phyloP scores from a whole-genome alignment of 768 basidiomycete genomes.

The Clavaria fumosa region DNA sequence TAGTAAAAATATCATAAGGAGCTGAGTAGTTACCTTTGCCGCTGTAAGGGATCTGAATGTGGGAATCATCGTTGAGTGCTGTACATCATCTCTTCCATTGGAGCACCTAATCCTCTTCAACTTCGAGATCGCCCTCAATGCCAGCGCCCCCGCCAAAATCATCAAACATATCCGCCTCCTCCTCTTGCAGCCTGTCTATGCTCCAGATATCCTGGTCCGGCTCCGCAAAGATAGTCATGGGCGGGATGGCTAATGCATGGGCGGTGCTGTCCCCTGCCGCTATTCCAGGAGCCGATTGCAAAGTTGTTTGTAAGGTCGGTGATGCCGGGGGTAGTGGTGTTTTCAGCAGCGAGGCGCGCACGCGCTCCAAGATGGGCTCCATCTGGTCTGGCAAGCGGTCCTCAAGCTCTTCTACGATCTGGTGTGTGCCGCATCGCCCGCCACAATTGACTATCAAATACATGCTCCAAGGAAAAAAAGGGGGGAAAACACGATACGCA shows the following conservation, averaged over 20 bases:
- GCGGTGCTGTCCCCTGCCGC: too few relatives aligned
- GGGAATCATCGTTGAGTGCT: too few relatives aligned
- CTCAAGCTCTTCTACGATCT: slow-evolving; percentile 90
- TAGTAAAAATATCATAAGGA: too few relatives aligned
- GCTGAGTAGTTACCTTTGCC: too few relatives aligned
- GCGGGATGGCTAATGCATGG: background rate
- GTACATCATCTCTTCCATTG: too few relatives aligned
- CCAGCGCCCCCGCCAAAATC: slow-evolving; percentile 52
- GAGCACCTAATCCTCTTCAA: slow-evolving; percentile 36
- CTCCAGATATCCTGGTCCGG: slow-evolving; percentile 15
- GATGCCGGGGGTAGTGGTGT: slow-evolving; percentile 2
- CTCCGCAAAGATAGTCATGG: slow-evolving; percentile 14
- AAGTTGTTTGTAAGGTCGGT: too few relatives aligned
- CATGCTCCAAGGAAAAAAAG: background rate
- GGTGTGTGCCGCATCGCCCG: too few relatives aligned
- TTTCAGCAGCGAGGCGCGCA: slow-evolving; percentile 28
- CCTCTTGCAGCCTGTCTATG: slow-evolving; percentile 22
- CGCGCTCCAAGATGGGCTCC: slow-evolving; percentile 45
- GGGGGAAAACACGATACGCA: slow-evolving; percentile 25
- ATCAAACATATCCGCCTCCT: slow-evolving; percentile 36
- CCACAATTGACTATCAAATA: too few relatives aligned
- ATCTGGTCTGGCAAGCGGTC: slow-evolving; percentile 60
- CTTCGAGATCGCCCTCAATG: slow-evolving; percentile 56
- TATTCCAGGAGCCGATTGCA: too few relatives aligned
- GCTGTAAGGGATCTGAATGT: too few relatives aligned